These are phyloP conservation scores for Tephrocybe sp. DNA, from an alignment of 768 basidiomycete genomes.

Conservation along the genomic window DNA sequence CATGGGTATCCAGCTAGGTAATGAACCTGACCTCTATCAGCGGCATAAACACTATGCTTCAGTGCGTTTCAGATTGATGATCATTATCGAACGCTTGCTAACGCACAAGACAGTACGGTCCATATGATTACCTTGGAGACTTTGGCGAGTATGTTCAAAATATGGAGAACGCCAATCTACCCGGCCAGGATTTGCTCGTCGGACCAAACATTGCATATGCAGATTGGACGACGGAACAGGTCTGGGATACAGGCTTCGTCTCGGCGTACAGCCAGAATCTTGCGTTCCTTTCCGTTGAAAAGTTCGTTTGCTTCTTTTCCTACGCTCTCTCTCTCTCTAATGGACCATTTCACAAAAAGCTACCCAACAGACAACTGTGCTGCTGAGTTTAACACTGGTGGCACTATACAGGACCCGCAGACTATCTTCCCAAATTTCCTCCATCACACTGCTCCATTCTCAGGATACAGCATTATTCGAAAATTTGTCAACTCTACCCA, in stretches of 20 bases:
- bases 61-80: neutral
- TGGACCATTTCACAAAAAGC: conserved; percentile 28
- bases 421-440: conserved; percentile 52
- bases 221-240: conserved; percentile 49
- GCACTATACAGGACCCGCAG: conserved; percentile 37
- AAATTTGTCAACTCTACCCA: conserved; percentile 50
- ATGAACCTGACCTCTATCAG: conserved; percentile 59
- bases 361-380: conserved; percentile 64
- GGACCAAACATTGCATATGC: conserved; percentile 51
- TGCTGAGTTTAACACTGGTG: conserved; percentile 43
- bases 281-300: conserved; percentile 51
- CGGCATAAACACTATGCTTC: conserved; percentile 37
- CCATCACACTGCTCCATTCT: conserved; percentile 44
- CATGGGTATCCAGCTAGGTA: conserved; percentile 68
- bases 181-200: conserved; percentile 45
- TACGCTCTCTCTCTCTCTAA: conserved; percentile 13
- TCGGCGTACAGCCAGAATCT: conserved; percentile 34
- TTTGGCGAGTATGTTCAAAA: conserved; percentile 46
- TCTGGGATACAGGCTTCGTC: conserved; percentile 54
- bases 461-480: conserved; percentile 41
- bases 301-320: conserved; percentile 33
- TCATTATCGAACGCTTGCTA: neutral
- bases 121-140: conserved; percentile 50
- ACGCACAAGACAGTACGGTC: conserved; percentile 21
- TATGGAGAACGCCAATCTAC: conserved; percentile 32